Evolutionary conservation across 1,284 basidiomycete species (phyloP).

Genomic region (Leccinum pachyderme): DNA sequence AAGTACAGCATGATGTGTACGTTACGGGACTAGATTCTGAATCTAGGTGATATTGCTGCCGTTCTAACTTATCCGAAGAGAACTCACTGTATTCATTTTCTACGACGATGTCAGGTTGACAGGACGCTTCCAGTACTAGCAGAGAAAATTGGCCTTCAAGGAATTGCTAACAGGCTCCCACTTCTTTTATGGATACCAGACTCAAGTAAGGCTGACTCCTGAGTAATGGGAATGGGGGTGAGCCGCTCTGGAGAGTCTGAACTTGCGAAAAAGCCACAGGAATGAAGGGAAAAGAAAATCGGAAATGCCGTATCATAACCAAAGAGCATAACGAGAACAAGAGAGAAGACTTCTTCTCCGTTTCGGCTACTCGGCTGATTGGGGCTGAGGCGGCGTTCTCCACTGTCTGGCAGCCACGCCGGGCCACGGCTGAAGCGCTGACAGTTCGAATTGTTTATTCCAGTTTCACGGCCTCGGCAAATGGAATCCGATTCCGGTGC

Average conservation of each 20-base stretch:
- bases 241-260: background rate
- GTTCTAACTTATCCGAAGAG: background rate
- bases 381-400: background rate
- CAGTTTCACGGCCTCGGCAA: background rate
- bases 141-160: background rate
- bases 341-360: background rate
- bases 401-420: no score
- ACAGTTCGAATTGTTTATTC: background rate
- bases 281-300: background rate
- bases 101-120: background rate
- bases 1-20: no score
- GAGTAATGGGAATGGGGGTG: background rate
- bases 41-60: background rate
- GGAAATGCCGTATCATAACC: background rate
- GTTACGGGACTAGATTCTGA: background rate
- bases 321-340: background rate
- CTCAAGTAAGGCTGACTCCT: background rate
- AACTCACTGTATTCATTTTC: background rate
- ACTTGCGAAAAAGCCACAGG: background rate
- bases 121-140: background rate
- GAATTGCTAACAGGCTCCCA: background rate
- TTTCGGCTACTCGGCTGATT: background rate
- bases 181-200: background rate
- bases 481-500: background rate
- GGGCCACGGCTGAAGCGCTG: background rate